phyloP scores from a whole-genome alignment of 83 land plant genomes.

The Diphasiastrum complanatum region DNA sequence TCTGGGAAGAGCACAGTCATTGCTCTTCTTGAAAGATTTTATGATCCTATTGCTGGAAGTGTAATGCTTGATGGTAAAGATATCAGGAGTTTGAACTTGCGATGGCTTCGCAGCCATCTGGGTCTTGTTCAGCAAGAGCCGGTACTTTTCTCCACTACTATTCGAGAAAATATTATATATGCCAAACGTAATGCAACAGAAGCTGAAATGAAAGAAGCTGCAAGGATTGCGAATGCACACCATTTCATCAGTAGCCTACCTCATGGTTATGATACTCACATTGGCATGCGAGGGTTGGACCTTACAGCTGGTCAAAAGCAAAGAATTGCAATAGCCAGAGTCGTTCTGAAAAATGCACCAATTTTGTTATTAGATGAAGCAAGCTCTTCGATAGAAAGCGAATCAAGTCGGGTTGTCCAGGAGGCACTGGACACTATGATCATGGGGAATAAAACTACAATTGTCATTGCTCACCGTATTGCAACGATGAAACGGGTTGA shows the following conservation, averaged over 20 bases:
- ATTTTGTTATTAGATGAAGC: slow-evolving; percentile 93
- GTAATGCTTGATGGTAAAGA: slow-evolving; percentile 77
- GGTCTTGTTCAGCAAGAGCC: slow-evolving; percentile 97
- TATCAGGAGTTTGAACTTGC: slow-evolving; percentile 55
- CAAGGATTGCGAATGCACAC: slow-evolving; percentile 95
- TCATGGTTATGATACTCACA: slow-evolving; percentile 98
- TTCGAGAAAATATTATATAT: slow-evolving; percentile 87
- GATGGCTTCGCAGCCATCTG: slow-evolving; percentile 87
- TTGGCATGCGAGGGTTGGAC: slow-evolving; percentile 93
- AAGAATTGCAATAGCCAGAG: slow-evolving; percentile 92
- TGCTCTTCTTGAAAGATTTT: slow-evolving; percentile 80
- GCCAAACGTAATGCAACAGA: slow-evolving; percentile 95
- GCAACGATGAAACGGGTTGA: slow-evolving; percentile 96
- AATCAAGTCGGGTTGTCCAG: slow-evolving; percentile 89
- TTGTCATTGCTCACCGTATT: slow-evolving; percentile 83
- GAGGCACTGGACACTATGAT: slow-evolving; percentile 91
- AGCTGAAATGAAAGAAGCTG: slow-evolving; percentile 93
- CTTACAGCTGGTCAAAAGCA: slow-evolving; percentile 89
- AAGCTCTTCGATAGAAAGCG: slow-evolving; percentile 87
- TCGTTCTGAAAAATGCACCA: slow-evolving; percentile 86
- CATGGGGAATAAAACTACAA: slow-evolving; percentile 95
- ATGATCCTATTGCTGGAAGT: slow-evolving; percentile 81
- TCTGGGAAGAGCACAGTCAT: slow-evolving; percentile 96
- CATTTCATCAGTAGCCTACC: slow-evolving; percentile 94
- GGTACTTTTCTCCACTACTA: slow-evolving; percentile 79